Conservation (phyloP, 495 filamentous ascomycete genomes). For the Trypethelium eluteriae region DNA sequence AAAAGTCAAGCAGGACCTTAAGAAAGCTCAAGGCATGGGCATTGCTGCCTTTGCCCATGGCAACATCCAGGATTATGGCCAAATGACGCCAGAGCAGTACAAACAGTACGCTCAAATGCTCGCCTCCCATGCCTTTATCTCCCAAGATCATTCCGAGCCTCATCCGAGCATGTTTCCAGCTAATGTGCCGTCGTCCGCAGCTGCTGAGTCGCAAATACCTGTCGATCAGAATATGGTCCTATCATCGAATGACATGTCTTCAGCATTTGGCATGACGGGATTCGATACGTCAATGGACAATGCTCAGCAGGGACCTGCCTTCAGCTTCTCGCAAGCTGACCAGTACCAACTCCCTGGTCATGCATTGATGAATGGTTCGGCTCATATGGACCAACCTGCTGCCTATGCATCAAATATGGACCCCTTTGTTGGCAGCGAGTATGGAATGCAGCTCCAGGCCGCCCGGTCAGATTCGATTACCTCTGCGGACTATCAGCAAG, state of each 20-base stretch:
- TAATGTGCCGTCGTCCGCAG: not conserved
- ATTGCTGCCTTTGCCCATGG: conserved; percentile 5
- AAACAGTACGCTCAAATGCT: not conserved
- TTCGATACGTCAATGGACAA: not conserved
- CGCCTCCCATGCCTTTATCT: not conserved
- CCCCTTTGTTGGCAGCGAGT: not conserved
- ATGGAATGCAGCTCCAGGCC: not conserved
- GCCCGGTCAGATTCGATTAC: not conserved
- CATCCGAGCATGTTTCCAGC: conserved; percentile 1
- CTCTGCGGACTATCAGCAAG: not conserved
- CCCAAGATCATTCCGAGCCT: not conserved
- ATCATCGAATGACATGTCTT: conserved; percentile 3
- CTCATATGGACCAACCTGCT: not conserved
- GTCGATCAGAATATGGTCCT: conserved; percentile 10
- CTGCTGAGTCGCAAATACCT: not conserved
- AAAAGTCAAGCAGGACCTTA: conserved; percentile 39
- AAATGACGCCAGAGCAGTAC: conserved; percentile 9
- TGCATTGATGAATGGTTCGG: not conserved
- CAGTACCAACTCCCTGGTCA: not conserved
- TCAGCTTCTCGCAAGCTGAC: conserved; percentile 1
- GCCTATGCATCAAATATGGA: not conserved
- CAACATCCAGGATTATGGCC: not conserved
- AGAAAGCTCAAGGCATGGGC: conserved; percentile 27
- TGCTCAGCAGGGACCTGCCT: not conserved
- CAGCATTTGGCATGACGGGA: not conserved